Evolutionary conservation across 495 filamentous ascomycete genomes (phyloP).

Genomic region (Penicillium macrosclerotiorum): DNA sequence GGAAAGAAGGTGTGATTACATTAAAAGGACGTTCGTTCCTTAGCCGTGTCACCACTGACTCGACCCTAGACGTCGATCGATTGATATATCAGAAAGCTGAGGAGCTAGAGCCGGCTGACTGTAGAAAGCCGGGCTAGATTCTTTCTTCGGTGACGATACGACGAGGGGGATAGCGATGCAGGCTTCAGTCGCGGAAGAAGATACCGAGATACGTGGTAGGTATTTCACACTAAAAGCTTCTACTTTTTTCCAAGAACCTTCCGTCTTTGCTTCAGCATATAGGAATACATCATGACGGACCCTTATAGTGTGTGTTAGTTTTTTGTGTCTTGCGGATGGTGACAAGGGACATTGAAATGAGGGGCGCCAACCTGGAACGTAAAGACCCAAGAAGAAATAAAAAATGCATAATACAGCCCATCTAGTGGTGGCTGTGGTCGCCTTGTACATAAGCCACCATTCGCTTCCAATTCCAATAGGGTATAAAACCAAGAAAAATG

Average conservation of each 20-base stretch:
- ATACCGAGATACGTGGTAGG: too few relatives aligned
- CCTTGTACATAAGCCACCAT: slow-evolving; percentile 46
- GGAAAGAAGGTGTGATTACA: slow-evolving; percentile 18
- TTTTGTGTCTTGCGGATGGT: background rate
- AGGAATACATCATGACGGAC: slow-evolving; percentile 1
- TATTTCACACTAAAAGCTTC: too few relatives aligned
- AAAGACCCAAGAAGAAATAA: slow-evolving; percentile 55
- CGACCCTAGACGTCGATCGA: slow-evolving; percentile 12
- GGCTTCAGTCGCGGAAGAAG: background rate
- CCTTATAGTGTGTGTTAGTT: background rate
- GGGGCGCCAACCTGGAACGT: slow-evolving; percentile 63
- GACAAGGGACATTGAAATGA: background rate
- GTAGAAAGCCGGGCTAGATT: slow-evolving; percentile 1
- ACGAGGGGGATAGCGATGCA: slow-evolving; percentile 5
- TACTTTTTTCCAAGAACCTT: background rate
- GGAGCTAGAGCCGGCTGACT: slow-evolving; percentile 14
- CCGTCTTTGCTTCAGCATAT: background rate
- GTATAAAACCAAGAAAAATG: slow-evolving; percentile 52
- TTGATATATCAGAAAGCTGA: slow-evolving; percentile 23
- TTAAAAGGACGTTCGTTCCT: slow-evolving; percentile 22
- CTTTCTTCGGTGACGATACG: slow-evolving; percentile 1
- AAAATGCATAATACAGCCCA: slow-evolving; percentile 25
- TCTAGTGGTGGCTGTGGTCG: slow-evolving; percentile 22
- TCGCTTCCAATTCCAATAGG: slow-evolving; percentile 53
- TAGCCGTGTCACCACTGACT: slow-evolving; percentile 16